Conservation (phyloP, 129 eudicot genomes). For the Flaveria trinervia region DNA sequence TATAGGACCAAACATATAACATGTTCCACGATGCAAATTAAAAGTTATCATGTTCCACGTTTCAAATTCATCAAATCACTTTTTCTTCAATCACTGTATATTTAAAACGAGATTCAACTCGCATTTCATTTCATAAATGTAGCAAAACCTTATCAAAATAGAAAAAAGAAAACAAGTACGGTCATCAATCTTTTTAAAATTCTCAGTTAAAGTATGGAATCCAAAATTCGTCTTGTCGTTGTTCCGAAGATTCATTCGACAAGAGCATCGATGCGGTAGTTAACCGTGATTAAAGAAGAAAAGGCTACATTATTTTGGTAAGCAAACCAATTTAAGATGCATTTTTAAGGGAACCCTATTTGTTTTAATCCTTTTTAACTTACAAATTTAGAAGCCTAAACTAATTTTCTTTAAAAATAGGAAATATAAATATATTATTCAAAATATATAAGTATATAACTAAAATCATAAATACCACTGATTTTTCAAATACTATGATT, state of each 20-base stretch:
- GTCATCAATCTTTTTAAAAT: neutral
- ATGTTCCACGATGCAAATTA: slow-evolving; percentile 39
- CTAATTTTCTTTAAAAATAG: neutral
- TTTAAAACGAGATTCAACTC: slow-evolving; percentile 37
- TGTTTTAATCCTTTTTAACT: too few species aligned
- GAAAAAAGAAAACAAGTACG: neutral
- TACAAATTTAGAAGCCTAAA: neutral
- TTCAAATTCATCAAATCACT: slow-evolving; percentile 31
- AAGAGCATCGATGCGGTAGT: slow-evolving; percentile 21
- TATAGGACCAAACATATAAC: slow-evolving; percentile 37
- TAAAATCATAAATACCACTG: neutral
- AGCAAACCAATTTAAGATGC: neutral
- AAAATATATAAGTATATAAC: neutral
- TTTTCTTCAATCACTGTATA: slow-evolving; percentile 20
- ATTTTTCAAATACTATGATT: neutral
- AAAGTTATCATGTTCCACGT: slow-evolving; percentile 55
- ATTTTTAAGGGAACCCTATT: neutral
- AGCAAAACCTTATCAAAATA: neutral
- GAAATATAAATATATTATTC: neutral
- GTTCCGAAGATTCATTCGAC: slow-evolving; percentile 25
- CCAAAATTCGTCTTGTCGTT: slow-evolving; percentile 26
- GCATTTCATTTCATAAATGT: slow-evolving; percentile 13
- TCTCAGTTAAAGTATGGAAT: slow-evolving; percentile 4
- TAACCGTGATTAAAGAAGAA: slow-evolving; percentile 26
- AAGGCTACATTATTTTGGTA: slow-evolving; percentile 30